Percentiles rank a stretch among this genome's conserved stretches.
Conservation (phyloP, 768 basidiomycete genomes). For the Solioccasus polychromus region DNA sequence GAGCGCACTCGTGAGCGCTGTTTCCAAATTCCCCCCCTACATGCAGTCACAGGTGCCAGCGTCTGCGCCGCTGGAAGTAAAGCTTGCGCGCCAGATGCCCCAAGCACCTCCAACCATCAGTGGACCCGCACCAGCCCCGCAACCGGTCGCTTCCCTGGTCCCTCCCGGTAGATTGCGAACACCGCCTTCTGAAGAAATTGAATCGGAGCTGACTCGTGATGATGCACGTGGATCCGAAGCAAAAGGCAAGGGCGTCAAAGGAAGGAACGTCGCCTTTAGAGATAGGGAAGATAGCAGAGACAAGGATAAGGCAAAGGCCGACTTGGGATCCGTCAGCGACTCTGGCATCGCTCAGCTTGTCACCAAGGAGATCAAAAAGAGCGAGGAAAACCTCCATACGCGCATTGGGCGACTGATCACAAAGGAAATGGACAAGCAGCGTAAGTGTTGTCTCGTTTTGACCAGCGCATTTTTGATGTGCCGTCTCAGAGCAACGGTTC, state of each 20-base stretch:
- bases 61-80: conserved; percentile 22
- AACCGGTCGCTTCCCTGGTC: conserved; percentile 17
- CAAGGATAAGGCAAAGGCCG: conserved; percentile 31
- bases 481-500: conserved; percentile 66
- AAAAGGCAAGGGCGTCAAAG: conserved; percentile 47
- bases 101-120: conserved; percentile 28
- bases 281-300: conserved; percentile 51
- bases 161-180: conserved; percentile 53
- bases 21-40: conserved; percentile 61
- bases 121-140: conserved; percentile 15
- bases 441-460: conserved; percentile 43
- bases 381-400: conserved; percentile 74
- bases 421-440: conserved; percentile 89
- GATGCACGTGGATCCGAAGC: conserved; percentile 51
- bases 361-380: conserved; percentile 75
- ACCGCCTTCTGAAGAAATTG: conserved; percentile 73
- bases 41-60: conserved; percentile 28
- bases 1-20: conserved; percentile 51
- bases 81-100: conserved; percentile 25
- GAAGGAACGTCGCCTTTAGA: conserved; percentile 63
- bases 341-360: conserved; percentile 56
- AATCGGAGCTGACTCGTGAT: conserved; percentile 60
- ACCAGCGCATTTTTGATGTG: not conserved
- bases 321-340: conserved; percentile 42
- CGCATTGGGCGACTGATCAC: conserved; percentile 76